phyloP scores from a whole-genome alignment of 495 filamentous ascomycete genomes.

The Recurvomyces mirabilis region DNA sequence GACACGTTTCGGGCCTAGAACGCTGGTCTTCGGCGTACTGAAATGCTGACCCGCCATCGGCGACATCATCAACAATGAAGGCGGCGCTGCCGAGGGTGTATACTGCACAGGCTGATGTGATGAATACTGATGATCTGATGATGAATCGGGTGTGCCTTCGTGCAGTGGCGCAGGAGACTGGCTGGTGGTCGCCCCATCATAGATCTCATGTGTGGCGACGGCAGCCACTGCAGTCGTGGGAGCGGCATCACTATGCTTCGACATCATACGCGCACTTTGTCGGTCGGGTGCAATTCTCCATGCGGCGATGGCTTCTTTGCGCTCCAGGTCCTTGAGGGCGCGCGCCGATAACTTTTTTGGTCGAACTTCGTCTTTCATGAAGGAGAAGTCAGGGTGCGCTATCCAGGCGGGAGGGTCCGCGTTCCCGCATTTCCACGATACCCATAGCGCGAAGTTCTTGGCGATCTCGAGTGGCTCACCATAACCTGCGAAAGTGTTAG shows the following conservation, averaged over 20 bases:
- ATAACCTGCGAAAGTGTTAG: no score
- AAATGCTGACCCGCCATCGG: constrained; percentile 13
- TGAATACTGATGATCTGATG: constrained; percentile 3
- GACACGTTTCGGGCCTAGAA: constrained; percentile 35
- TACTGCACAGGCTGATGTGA: not conserved
- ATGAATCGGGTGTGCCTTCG: constrained; percentile 2
- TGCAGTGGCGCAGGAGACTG: constrained; percentile 10
- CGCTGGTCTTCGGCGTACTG: constrained; percentile 35
- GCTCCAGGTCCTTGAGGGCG: constrained; percentile 27
- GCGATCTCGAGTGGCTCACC: constrained; percentile 52
- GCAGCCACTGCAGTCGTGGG: constrained; percentile 3
- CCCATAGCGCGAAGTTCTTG: constrained; percentile 58
- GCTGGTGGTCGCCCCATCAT: not conserved
- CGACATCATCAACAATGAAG: constrained; percentile 8
- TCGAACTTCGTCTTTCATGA: constrained; percentile 19
- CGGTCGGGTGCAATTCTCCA: constrained; percentile 23
- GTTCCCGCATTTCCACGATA: constrained; percentile 63
- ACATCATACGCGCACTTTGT: constrained; percentile 22
- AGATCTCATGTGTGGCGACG: no score
- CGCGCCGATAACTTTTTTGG: constrained; percentile 31
- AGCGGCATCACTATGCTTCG: constrained; percentile 13
- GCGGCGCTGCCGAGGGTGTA: constrained; percentile 4
- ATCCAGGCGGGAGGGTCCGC: constrained; percentile 58
- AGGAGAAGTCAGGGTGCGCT: constrained; percentile 34
- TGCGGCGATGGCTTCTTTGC: constrained; percentile 23